Conservation (phyloP, 768 basidiomycete species). For the Holtermannia corniformis region DNA sequence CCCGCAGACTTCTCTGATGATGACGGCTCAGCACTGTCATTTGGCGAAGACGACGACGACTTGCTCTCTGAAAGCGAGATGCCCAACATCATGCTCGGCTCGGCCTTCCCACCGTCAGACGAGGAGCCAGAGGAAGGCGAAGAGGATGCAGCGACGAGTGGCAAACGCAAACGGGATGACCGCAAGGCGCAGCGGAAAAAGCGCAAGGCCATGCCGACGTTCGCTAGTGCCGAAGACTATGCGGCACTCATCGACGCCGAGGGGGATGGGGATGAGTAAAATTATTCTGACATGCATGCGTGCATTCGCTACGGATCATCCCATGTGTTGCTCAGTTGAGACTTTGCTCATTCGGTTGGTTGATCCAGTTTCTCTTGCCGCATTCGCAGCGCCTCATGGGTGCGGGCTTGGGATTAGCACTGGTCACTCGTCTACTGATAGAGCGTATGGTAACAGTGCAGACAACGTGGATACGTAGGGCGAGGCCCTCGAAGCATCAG, state of each 20-base stretch:
- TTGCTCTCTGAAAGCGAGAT: conserved; percentile 32
- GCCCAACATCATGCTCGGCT: conserved; percentile 28
- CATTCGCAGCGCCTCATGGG: too few relatives aligned
- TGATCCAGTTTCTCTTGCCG: too few relatives aligned
- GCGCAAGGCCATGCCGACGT: conserved; percentile 50
- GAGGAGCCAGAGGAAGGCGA: conserved; percentile 42
- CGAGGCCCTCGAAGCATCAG: too few relatives aligned
- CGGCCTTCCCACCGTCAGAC: conserved; percentile 5
- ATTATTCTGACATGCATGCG: too few relatives aligned
- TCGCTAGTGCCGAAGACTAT: conserved; percentile 41
- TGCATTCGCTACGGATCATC: too few relatives aligned
- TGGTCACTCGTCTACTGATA: too few relatives aligned
- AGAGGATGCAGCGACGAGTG: conserved; percentile 42
- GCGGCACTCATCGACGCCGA: conserved; percentile 39
- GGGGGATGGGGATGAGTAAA: conserved; percentile 36
- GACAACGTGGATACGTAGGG: too few relatives aligned
- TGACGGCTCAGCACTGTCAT: conserved; percentile 41
- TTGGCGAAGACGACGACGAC: conserved; percentile 38
- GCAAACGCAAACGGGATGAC: conserved; percentile 45
- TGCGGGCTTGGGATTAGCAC: too few relatives aligned
- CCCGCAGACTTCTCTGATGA: conserved; percentile 2
- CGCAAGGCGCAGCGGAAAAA: conserved; percentile 46
- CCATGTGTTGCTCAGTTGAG: too few relatives aligned
- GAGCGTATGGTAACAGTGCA: too few relatives aligned
- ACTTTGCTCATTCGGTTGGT: too few relatives aligned